Conservation (phyloP, 495 filamentous ascomycete genomes). For the Parathielavia appendiculata region DNA sequence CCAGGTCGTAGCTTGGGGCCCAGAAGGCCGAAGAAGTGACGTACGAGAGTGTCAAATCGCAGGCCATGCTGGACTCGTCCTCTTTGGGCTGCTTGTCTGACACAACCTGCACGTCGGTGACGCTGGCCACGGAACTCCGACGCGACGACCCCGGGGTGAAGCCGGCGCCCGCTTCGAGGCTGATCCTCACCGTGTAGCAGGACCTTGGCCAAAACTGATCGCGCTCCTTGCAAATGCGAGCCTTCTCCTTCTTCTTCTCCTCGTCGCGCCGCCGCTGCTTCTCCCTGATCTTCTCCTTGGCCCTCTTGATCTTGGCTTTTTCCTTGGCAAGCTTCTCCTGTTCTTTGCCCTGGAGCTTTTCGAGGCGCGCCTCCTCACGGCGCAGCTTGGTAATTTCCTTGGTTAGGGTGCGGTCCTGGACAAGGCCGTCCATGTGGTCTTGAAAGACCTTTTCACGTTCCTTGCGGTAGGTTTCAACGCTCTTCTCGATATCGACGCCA, state of each 20-base stretch:
- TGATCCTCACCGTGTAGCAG: constrained; percentile 54
- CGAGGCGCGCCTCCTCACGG: constrained; percentile 30
- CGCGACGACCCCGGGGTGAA: constrained; percentile 53
- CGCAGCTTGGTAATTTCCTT: constrained; percentile 37
- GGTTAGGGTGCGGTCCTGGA: constrained; percentile 29
- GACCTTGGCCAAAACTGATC: constrained; percentile 53
- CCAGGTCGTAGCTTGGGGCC: constrained; percentile 62
- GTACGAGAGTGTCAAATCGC: constrained; percentile 57
- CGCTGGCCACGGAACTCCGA: constrained; percentile 48
- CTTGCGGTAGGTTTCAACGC: constrained; percentile 42
- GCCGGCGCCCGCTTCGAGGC: constrained; percentile 48
- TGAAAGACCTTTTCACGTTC: constrained; percentile 47
- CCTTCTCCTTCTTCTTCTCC: constrained; percentile 46
- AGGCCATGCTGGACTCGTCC: constrained; percentile 27
- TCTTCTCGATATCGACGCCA: constrained; percentile 26
- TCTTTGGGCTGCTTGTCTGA: constrained; percentile 24
- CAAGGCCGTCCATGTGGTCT: constrained; percentile 34
- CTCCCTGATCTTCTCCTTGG: constrained; percentile 35
- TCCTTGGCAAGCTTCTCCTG: constrained; percentile 30
- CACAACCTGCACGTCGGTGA: constrained; percentile 29
- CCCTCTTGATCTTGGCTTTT: constrained; percentile 36
- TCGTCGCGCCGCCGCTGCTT: constrained; percentile 39
- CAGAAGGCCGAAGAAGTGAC: constrained; percentile 58
- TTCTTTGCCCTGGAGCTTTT: constrained; percentile 28
- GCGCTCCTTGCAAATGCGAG: constrained; percentile 48